Conservation (phyloP, 1,139 yeast species). For the Trichomonascaceae sp. region DNA sequence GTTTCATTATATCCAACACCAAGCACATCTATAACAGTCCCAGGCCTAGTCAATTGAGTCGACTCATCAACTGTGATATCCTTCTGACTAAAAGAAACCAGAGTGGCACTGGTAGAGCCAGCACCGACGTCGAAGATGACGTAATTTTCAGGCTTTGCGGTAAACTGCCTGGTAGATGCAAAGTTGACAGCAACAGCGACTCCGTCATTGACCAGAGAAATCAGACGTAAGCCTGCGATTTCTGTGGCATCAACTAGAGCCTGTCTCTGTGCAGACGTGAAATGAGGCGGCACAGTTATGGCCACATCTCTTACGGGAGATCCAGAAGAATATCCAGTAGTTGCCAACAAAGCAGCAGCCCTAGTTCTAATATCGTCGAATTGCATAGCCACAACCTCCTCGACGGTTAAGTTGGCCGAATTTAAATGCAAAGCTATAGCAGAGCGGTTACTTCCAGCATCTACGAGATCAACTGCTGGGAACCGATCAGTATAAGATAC, state of each 20-base stretch:
- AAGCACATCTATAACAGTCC: slow-evolving; percentile 52
- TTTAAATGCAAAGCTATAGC: slow-evolving; percentile 51
- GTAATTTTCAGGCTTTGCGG: slow-evolving; percentile 50
- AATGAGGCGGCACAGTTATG: slow-evolving; percentile 72
- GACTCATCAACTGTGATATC: slow-evolving; percentile 37
- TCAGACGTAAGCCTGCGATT: slow-evolving; percentile 60
- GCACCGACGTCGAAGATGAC: slow-evolving; percentile 89
- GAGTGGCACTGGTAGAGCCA: slow-evolving; percentile 80
- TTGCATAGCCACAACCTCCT: slow-evolving; percentile 82
- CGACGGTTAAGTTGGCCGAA: slow-evolving; percentile 50
- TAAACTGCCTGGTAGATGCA: slow-evolving; percentile 42
- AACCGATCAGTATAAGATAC: slow-evolving; percentile 59
- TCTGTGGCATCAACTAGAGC: slow-evolving; percentile 70
- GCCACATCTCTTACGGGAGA: slow-evolving; percentile 56
- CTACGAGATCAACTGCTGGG: slow-evolving; percentile 53
- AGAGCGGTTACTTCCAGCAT: slow-evolving; percentile 42
- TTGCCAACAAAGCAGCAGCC: slow-evolving; percentile 46
- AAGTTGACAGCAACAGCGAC: slow-evolving; percentile 83
- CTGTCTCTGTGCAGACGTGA: slow-evolving; percentile 56
- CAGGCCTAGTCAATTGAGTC: slow-evolving; percentile 23
- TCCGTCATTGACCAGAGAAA: slow-evolving; percentile 81
- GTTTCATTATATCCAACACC: slow-evolving; percentile 61
- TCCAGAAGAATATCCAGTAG: slow-evolving; percentile 26
- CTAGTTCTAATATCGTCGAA: slow-evolving; percentile 60
- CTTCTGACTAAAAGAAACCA: slow-evolving; percentile 55